Percentiles rank a stretch among this genome's conserved stretches.
phyloP scores from a whole-genome alignment of 345 rosid genomes.

The Euphorbia tirucalli region DNA sequence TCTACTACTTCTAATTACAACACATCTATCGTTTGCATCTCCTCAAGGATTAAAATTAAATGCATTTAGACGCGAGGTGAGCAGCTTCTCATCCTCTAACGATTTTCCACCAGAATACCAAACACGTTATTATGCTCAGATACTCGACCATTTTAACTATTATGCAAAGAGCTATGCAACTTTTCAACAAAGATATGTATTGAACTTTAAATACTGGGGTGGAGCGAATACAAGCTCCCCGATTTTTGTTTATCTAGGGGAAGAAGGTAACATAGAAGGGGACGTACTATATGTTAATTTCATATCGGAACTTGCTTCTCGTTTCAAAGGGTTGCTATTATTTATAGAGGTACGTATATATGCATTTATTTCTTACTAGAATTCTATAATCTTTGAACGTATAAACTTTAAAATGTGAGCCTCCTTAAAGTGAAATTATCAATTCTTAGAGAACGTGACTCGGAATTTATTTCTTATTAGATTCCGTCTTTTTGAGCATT shows the following conservation, averaged over 20 bases:
- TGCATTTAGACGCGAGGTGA: not conserved
- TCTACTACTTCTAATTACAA: not conserved
- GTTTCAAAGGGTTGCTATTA: not conserved
- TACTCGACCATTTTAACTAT: slow-evolving; percentile 11
- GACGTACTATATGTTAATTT: not conserved
- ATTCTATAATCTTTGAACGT: too few relatives aligned
- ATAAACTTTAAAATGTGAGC: too few relatives aligned
- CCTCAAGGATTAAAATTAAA: not conserved
- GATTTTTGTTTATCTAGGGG: not conserved
- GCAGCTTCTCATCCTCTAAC: not conserved
- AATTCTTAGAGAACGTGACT: too few relatives aligned
- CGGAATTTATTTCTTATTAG: too few relatives aligned
- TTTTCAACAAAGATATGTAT: slow-evolving; percentile 6
- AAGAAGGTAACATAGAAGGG: not conserved
- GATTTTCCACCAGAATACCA: not conserved
- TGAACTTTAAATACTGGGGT: slow-evolving; percentile 3
- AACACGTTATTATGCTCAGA: not conserved
- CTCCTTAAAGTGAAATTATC: too few relatives aligned
- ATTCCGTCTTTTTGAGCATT: too few relatives aligned
- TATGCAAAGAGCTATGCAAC: slow-evolving; percentile 1
- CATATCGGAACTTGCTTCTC: not conserved
- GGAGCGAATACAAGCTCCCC: not conserved
- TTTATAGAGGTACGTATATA: not conserved
- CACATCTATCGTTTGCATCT: not conserved
- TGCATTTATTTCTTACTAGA: not conserved